phyloP scores from a whole-genome alignment of 2,329 filamentous ascomycete genomes.

The Verticillium longisporum region DNA sequence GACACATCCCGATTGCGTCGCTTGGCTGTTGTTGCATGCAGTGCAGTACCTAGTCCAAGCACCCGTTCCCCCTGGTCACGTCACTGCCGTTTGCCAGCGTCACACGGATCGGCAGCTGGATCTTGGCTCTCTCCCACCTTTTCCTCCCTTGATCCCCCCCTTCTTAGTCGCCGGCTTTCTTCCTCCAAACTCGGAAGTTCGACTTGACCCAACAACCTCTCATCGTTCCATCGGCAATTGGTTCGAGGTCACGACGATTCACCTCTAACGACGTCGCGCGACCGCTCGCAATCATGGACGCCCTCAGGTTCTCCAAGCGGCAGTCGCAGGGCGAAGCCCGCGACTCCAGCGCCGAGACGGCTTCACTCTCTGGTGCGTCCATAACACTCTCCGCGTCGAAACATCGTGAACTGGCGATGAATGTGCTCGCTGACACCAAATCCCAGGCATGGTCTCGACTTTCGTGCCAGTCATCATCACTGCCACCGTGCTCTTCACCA shows the following conservation, averaged over 20 bases:
- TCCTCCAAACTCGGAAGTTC: background rate
- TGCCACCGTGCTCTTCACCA: conserved; percentile 30
- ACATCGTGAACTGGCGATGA: background rate
- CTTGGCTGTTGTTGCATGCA: background rate
- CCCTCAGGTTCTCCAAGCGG: background rate
- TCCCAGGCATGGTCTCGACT: conserved; percentile 35
- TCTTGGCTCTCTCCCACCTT: background rate
- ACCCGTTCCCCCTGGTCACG: background rate
- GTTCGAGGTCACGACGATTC: background rate
- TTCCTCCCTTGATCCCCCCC: background rate
- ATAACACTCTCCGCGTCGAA: background rate
- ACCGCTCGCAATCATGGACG: background rate
- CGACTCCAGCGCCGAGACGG: background rate
- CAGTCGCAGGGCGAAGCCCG: background rate
- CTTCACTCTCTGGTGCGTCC: background rate
- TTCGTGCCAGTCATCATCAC: conserved; percentile 44
- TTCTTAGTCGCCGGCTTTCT: background rate
- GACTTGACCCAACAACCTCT: background rate
- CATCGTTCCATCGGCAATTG: background rate
- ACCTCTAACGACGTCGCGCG: background rate
- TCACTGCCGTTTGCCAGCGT: background rate
- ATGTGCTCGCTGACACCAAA: background rate
- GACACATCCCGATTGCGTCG: background rate
- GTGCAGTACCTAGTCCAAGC: background rate
- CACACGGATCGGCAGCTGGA: background rate